These are phyloP conservation scores for Trichoderma reesei DNA, from an alignment of 495 filamentous ascomycete species.

Conservation along the genomic window DNA sequence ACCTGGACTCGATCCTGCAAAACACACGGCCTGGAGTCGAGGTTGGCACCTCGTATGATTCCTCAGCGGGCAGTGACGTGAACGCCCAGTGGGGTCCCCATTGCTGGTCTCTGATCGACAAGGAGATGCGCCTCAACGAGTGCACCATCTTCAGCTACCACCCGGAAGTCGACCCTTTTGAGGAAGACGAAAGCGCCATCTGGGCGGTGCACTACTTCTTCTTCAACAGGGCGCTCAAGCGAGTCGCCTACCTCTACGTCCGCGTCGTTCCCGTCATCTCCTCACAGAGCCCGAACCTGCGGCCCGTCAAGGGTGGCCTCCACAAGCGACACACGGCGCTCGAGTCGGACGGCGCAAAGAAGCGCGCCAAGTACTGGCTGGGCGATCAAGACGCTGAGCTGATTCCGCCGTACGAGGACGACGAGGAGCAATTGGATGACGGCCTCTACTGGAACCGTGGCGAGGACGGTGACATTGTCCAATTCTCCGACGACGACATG, in stretches of 20 bases:
- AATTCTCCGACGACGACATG: constrained; percentile 12
- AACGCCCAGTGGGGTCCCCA: constrained; percentile 60
- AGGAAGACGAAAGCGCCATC: constrained; percentile 81
- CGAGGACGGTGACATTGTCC: constrained; percentile 34
- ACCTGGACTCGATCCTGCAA: constrained; percentile 72
- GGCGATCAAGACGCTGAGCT: constrained; percentile 49
- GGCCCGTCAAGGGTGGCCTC: constrained; percentile 15
- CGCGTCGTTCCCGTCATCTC: constrained; percentile 76
- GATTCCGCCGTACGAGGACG: constrained; percentile 31
- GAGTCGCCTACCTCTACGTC: constrained; percentile 91
- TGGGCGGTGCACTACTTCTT: constrained; percentile 97
- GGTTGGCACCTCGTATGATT: constrained; percentile 17
- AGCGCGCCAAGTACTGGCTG: constrained; percentile 76
- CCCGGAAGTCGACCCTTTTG: constrained; percentile 74
- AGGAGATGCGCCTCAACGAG: constrained; percentile 80
- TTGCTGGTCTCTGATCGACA: constrained; percentile 85
- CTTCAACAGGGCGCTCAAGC: constrained; percentile 85
- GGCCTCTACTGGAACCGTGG: constrained; percentile 39
- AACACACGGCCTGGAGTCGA: constrained; percentile 57
- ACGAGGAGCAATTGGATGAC: constrained; percentile 29
- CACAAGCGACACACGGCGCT: constrained; percentile 12
- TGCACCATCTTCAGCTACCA: constrained; percentile 80
- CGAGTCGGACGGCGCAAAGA: constrained; percentile 38
- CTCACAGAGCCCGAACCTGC: constrained; percentile 49
- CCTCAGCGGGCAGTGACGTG: constrained; percentile 19